These are phyloP conservation scores for Ephemerocybe angulata DNA, from an alignment of 768 basidiomycete species.

Conservation along the genomic window DNA sequence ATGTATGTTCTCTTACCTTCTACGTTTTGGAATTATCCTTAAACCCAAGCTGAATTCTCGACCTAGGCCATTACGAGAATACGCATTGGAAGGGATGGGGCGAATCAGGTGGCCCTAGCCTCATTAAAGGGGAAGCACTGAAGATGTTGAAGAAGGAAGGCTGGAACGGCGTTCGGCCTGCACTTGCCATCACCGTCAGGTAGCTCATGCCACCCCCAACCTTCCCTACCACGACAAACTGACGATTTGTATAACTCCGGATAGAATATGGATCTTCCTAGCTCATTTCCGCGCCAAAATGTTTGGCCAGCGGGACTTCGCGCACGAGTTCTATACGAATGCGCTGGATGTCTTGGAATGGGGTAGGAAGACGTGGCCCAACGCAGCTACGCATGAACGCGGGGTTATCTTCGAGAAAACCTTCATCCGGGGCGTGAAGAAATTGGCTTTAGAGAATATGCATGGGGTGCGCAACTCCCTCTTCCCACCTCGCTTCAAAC, in stretches of 20 bases:
- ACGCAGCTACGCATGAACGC: constrained; percentile 33
- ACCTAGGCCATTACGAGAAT: neutral
- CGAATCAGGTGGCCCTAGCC: neutral
- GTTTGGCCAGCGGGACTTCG: constrained; percentile 5
- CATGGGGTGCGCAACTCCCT: neutral
- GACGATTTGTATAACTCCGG: neutral
- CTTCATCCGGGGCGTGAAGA: constrained; percentile 40
- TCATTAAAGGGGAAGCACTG: neutral
- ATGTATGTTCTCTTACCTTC: neutral
- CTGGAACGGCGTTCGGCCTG: neutral
- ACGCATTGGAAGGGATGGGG: neutral
- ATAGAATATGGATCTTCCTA: constrained; percentile 5
- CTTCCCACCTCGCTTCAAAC: neutral
- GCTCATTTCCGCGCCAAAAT: neutral
- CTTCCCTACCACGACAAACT: neutral
- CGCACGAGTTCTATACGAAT: constrained; percentile 32
- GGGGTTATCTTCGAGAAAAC: constrained; percentile 41
- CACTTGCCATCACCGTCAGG: constrained; percentile 4
- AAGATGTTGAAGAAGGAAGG: neutral
- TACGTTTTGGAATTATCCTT: neutral
- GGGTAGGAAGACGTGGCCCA: constrained; percentile 36
- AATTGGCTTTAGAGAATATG: constrained; percentile 29
- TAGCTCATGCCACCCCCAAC: neutral
- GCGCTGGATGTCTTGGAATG: constrained; percentile 42
- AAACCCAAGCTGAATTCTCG: too few relatives aligned